Percentiles rank a stretch among this genome's conserved stretches.
Evolutionary conservation across 148 eudicot species (phyloP).

Genomic region (Fagopyrum esculentum): DNA sequence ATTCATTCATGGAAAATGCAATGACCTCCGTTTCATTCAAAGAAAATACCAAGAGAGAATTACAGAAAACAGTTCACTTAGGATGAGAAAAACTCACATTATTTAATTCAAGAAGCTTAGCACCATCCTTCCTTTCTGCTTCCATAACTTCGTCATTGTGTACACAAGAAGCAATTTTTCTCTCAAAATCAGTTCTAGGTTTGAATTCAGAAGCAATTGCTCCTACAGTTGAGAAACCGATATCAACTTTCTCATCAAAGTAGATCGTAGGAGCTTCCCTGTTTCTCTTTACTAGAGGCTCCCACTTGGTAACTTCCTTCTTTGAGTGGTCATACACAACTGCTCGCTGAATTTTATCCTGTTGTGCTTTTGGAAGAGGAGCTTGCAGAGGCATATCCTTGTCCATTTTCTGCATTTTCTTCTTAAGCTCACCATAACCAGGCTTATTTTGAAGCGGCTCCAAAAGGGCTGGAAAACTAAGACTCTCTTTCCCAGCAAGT

Average conservation of each 20-base stretch:
- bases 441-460: slow-evolving; percentile 55
- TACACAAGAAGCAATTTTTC: slow-evolving; percentile 55
- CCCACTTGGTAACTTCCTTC: slow-evolving; percentile 71
- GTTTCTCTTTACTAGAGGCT: slow-evolving; percentile 59
- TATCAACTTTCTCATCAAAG: slow-evolving; percentile 49
- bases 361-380: slow-evolving; percentile 68
- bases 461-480: slow-evolving; percentile 71
- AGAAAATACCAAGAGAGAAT: neutral
- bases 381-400: slow-evolving; percentile 46
- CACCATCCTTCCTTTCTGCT: slow-evolving; percentile 83
- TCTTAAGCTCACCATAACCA: slow-evolving; percentile 50
- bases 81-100: slow-evolving; percentile 40
- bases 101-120: slow-evolving; percentile 83
- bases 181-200: slow-evolving; percentile 86
- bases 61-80: neutral
- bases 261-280: slow-evolving; percentile 74
- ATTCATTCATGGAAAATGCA: neutral
- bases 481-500: slow-evolving; percentile 53
- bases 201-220: slow-evolving; percentile 91
- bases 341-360: slow-evolving; percentile 60
- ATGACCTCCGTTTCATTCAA: neutral
- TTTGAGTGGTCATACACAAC: slow-evolving; percentile 51
- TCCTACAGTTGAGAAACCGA: slow-evolving; percentile 75
- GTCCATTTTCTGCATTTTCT: slow-evolving; percentile 37
- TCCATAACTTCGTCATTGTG: slow-evolving; percentile 57